Evolutionary conservation across 345 rosid genomes (phyloP).

Genomic region (Clarkia xantiana): DNA sequence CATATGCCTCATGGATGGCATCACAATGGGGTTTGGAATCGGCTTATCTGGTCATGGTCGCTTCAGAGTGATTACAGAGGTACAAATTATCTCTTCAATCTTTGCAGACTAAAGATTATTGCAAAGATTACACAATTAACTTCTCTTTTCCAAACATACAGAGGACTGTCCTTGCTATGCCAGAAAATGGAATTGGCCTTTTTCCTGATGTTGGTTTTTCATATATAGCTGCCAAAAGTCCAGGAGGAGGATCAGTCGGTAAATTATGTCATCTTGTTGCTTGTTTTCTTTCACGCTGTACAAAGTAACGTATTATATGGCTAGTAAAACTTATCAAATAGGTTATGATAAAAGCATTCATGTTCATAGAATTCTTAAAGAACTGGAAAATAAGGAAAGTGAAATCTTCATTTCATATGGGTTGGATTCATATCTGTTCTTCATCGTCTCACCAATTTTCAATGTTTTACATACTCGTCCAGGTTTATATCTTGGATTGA

Average conservation of each 20-base stretch:
- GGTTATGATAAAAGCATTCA: no score
- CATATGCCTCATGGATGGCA: conserved; percentile 82
- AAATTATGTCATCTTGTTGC: conserved; percentile 1
- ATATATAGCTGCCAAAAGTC: conserved; percentile 70
- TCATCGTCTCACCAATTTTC: neutral
- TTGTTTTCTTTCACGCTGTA: no score
- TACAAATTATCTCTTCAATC: conserved; percentile 7
- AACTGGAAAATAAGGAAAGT: no score
- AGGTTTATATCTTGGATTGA: conserved; percentile 91
- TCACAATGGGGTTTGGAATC: conserved; percentile 91
- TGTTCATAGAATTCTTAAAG: no score
- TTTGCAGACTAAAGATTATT: neutral
- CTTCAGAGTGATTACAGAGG: conserved; percentile 84
- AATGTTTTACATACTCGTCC: conserved; percentile 9
- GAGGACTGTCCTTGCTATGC: conserved; percentile 90
- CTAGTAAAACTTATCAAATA: no score
- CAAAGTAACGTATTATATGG: no score
- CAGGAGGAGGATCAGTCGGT: conserved; percentile 95
- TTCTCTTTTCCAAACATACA: conserved; percentile 6
- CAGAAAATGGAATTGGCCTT: conserved; percentile 93
- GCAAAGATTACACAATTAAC: no score
- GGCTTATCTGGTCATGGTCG: conserved; percentile 91
- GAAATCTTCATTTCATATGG: no score
- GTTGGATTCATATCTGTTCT: no score
- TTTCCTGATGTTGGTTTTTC: conserved; percentile 98